Base-by-base conservation (phyloP, 352 stramenopile genomes). In the Thalassiosira livingstoniorum region DNA sequence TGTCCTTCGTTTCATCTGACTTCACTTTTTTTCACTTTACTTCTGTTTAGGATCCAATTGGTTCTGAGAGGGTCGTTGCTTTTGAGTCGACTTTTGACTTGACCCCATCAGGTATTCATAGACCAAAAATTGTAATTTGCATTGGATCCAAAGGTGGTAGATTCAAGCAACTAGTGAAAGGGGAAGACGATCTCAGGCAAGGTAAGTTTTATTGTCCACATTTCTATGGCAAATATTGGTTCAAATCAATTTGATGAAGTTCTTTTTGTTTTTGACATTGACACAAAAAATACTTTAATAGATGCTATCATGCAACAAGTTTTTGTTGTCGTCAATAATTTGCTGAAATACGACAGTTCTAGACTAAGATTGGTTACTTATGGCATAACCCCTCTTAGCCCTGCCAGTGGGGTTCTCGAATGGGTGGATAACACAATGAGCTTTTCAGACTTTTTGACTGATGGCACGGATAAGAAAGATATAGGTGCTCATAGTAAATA, bases 71-170 rank as follows among this genome's bases (percentile, higher is more conserved):
- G 32, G 81, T 93, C 43, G 3, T 83, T 47, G 61, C 92, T 15
- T 99, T 99, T 78, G 95, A 98, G 43, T 77, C 90, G 4, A 91
- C 87, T 42, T 99, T 99, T 75, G 92, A 94, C 13, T 96, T 99
- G 67, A 98, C 97, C 11, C 96, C 97, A 32, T 98, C 92, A 35
- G 98, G 98, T 18, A 95, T 99, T 47, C 95, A 98, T 87, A 89
- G 97, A 27, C 97, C 97, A 0, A 99, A 99, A 91, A 99, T 99
- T 78, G 95, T 99, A 25, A 95, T 96, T 65, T 99, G 97, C 85
- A 91, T 96, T 55, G 98, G 97, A 23, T 97, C 94, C 5, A 96
- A 98, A 90, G 97, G 97, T 0, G 64, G 88, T 11, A 88, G 84
- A 11, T 98, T 97, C 86, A 97, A 97, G 72, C 97, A 99, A 84